Conservation (phyloP, 441 rosid genomes). For the Manihot esculenta region DNA sequence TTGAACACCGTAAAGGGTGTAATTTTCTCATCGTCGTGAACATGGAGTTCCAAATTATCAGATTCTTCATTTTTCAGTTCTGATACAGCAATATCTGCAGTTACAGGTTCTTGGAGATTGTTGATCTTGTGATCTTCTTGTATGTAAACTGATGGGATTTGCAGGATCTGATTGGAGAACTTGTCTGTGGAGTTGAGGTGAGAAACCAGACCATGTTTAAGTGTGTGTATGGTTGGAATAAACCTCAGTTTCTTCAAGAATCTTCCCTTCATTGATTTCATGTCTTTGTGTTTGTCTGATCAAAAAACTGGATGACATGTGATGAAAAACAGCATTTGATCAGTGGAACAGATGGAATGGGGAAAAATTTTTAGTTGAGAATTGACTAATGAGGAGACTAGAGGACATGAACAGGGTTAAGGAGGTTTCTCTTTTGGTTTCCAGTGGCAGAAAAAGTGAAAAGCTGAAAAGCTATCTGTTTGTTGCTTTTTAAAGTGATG, state of each 20-base stretch:
- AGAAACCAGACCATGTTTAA: constrained; percentile 48
- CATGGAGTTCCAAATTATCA: constrained; percentile 17
- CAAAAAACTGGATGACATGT: constrained; percentile 15
- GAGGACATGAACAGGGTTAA: constrained; percentile 11
- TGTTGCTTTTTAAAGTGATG: constrained; percentile 36
- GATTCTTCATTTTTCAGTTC: constrained; percentile 35
- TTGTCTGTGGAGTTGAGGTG: constrained; percentile 33
- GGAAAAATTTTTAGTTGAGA: no score
- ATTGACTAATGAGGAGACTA: not conserved
- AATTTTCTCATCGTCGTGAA: constrained; percentile 15
- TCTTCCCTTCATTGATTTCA: constrained; percentile 72
- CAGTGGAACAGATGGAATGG: not conserved
- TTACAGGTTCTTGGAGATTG: not conserved
- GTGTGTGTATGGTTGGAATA: constrained; percentile 44
- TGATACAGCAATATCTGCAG: constrained; percentile 15
- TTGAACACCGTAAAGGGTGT: no score
- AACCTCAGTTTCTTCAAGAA: constrained; percentile 60
- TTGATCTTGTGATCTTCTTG: constrained; percentile 22
- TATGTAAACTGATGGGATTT: constrained; percentile 16
- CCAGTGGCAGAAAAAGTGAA: constrained; percentile 20
- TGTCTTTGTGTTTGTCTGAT: constrained; percentile 21
- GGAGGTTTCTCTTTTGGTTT: constrained; percentile 27
- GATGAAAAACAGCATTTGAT: not conserved
- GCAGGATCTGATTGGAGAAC: constrained; percentile 21
- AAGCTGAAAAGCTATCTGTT: constrained; percentile 17